These are phyloP conservation scores for Dactylellina cionopaga DNA, from an alignment of 2,329 filamentous ascomycete genomes.

Conservation along the genomic window DNA sequence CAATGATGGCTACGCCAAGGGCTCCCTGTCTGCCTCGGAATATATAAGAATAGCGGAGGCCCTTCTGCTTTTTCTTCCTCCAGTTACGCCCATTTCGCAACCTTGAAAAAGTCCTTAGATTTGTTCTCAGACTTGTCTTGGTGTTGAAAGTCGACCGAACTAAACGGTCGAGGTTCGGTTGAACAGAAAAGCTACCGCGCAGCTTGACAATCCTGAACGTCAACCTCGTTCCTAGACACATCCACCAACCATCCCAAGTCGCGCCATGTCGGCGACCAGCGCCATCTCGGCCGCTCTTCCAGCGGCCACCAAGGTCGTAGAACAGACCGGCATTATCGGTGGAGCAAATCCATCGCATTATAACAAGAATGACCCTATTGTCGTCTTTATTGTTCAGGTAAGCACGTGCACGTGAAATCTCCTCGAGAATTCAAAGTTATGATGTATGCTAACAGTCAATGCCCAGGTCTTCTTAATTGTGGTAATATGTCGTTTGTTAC, in stretches of 20 bases:
- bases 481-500: constrained; percentile 76
- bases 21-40: neutral
- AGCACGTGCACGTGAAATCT: constrained; percentile 14
- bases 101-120: neutral
- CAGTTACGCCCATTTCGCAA: constrained; percentile 5
- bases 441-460: neutral
- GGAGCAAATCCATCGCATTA: constrained; percentile 75
- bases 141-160: constrained; percentile 1
- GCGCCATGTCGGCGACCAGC: constrained; percentile 29
- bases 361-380: constrained; percentile 76
- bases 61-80: constrained; percentile 8
- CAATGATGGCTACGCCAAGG: no score
- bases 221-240: neutral
- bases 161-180: neutral
- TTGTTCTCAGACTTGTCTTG: constrained; percentile 7
- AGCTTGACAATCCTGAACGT: neutral
- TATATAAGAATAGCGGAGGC: neutral
- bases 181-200: neutral
- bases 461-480: constrained; percentile 75
- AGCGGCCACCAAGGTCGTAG: constrained; percentile 60
- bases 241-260: neutral
- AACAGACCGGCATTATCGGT: constrained; percentile 77
- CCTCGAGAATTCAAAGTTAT: neutral
- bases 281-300: constrained; percentile 51
- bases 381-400: constrained; percentile 80